Base-by-base conservation (phyloP, 192 early-diverging fungal genomes). In the Linnemannia schmuckeri region DNA sequence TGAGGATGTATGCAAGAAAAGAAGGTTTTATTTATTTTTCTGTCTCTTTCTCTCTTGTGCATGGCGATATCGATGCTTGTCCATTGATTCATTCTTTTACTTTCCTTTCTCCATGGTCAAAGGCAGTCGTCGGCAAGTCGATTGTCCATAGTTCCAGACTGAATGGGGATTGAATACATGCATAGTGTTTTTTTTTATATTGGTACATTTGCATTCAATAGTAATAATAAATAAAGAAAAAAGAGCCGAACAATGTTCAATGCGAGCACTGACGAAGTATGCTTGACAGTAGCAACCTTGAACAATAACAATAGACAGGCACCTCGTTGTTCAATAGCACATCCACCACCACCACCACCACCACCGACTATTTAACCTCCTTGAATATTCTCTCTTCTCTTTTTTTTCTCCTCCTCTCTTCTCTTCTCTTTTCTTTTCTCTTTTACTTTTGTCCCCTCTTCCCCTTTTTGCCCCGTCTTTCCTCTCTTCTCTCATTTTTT, bases 401-500 rank as follows among this genome's bases (percentile, higher is more conserved):
- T 68, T 24, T 52, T 33, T 70, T 27, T 52, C 72, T 66, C 7
- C 57, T 75, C 35, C 57, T 49, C n/a, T 78, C 24, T 70, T 54
- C 72, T 20, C 10, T 69, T 47, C 42, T 70, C 33, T 70, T 72
- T 55, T 66, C 41, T 47, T 61, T 47, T 44, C 70, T 41, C 37
- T 69, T 57, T 33, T 70, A 33, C 52, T 37, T 55, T 42, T 57
- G 52, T 35, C 49, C 24, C 40, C 55, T 52, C 54, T 76, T 40
- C 38, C 18, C 38, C 54, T 20, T 57, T 57, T 57, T 57, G 17
- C 55, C 20, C 18, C 49, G 49, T 52, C 55, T 63, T 76, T 46
- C 41, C 33, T 77, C 54, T 73, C 46, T 54, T 72, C 69, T 68
- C 40, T 69, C 42, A 30, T 74, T 38, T 70, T 33, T 10, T 47